Evolutionary conservation across 345 rosid species (phyloP).

Genomic region (Adansonia digitata): DNA sequence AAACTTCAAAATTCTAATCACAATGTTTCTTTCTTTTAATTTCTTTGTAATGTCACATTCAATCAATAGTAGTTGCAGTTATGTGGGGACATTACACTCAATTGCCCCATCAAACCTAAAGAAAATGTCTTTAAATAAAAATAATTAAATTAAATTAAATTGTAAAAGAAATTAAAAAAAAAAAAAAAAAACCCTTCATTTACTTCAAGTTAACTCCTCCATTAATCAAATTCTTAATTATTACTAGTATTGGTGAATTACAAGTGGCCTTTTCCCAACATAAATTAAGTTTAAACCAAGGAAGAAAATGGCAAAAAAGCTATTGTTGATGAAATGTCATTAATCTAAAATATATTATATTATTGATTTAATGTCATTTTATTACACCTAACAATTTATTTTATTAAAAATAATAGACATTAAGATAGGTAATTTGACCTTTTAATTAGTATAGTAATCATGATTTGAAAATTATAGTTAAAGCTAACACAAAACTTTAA

Average conservation of each 20-base stretch:
- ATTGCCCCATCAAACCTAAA: neutral
- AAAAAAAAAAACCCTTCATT: no score
- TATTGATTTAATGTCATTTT: neutral
- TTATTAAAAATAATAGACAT: no score
- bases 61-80: neutral
- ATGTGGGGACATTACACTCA: conserved; percentile 4
- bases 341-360: neutral
- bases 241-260: neutral
- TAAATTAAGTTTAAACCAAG: neutral
- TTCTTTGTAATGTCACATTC: neutral
- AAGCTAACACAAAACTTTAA: neutral
- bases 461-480: neutral
- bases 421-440: neutral
- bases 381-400: neutral
- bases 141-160: neutral
- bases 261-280: neutral
- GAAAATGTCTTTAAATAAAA: neutral
- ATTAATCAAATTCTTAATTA: neutral
- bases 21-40: neutral
- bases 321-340: neutral
- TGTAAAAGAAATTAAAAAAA: neutral
- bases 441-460: neutral
- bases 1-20: neutral
- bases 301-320: neutral
- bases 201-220: neutral